Base-by-base conservation (phyloP, 1,139 yeast genomes). In the Magnusiomyces paraingens region DNA sequence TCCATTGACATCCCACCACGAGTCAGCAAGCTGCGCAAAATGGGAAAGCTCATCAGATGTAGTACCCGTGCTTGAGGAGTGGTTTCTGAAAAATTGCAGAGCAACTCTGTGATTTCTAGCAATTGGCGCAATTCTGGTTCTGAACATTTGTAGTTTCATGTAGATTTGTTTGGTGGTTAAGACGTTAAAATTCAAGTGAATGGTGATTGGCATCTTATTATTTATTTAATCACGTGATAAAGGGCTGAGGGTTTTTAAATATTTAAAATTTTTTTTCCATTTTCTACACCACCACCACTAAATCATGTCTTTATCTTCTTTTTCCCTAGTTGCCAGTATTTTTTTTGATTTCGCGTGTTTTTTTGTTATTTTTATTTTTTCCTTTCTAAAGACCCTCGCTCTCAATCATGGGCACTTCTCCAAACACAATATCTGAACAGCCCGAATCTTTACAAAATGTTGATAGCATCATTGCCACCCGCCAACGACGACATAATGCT, bases 1-100 rank as follows among this genome's bases (percentile, higher is more conserved):
- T 0, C 99, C 99, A 60, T 84, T 73, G 17, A 87, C 84, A 65
- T 94, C 96, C 99, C 99, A 93, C 99, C 99, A 93, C 22, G 88
- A 72, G 14, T 85, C 77, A 1, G 99, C 99, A 51, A 93, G 74
- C 39, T 83, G 81, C 62, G 87, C 83, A 70, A 93, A 93, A 69
- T 94, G 99, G 15, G 78, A 69, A 67, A 84, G 75, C 68, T 93
- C 98, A 42, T 75, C 76, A 8, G 68, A 57, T 14, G 65, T 60
- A 3, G 66, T 49, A 6, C 54, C 56, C 6, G 58, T 51, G 32
- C 45, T 50, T 10, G 46, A 21, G 18, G 51, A 47, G 21, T 44
- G 47, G 3, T 10, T 8, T 21, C 46, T 42, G 46, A 42, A 26
- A 26, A 26, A 26, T 8, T 26, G 32, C 32, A 26, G 8, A 8